Base-by-base conservation (phyloP, 2,329 filamentous ascomycete genomes). In the Calcarisporium arbuscula region DNA sequence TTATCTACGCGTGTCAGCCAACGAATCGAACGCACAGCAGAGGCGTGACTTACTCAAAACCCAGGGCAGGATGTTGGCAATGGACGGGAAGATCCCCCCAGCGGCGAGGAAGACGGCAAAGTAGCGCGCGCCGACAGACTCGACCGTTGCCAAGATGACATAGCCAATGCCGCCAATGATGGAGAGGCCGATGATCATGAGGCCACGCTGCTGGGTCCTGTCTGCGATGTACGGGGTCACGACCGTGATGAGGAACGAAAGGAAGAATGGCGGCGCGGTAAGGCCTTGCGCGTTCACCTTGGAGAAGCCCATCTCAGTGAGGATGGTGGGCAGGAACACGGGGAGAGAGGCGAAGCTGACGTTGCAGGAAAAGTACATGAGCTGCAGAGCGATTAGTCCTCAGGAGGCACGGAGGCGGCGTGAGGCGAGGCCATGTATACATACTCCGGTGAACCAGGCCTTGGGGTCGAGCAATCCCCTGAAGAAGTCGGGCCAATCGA, bases 1-100 rank as follows among this genome's bases (percentile, higher is more conserved):
- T 92, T 92, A 51, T 90, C 88, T 49, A 90, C 70, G 12, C 15
- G 27, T 5, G n/a, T 26, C 14, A 34, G 23, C 11, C 21, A 14
- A 18, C 16, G 6, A 20, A 16, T 19, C 8, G 11, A 16, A 8
- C 15, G n/a, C 16, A 12, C 15, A 8, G 16, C 12, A 4, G 6
- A 11, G 18, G 6, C 15, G 10, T 6, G 4, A 26, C 36, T 31
- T 37, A 42, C 40, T 44, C 9, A 47, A 28, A 3, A 45, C 43
- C 45, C 45, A 46, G 5, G 45, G 38, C 8, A 47, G 21, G 15
- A 47, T 30, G 20, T 47, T 47, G 6, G 49, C 48, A 32, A 42
- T 42, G 6, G 40, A 39, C 5, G 55, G 53, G 27, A 58, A 60
- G 2, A 56, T 44, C 2, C 58, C 58, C n/a, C 46, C 43, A 1